Percentiles rank a stretch among this genome's conserved stretches.
phyloP scores from a whole-genome alignment of 2,329 filamentous ascomycete genomes.

The Aureobasidium musti region DNA sequence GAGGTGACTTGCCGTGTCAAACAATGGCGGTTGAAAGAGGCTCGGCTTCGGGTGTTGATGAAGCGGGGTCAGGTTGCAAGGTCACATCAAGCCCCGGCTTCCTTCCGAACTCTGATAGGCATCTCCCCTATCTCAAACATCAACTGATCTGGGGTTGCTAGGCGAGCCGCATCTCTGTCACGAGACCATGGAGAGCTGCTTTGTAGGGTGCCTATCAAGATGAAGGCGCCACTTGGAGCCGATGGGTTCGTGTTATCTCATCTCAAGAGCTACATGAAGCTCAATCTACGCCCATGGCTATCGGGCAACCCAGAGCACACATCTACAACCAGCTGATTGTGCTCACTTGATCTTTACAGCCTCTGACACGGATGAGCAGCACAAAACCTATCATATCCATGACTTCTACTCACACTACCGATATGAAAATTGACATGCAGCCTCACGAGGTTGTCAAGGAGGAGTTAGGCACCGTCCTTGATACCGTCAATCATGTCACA shows the following conservation, averaged over 20 bases:
- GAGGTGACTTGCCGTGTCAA: too few species aligned
- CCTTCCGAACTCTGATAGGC: neutral
- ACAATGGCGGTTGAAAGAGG: too few species aligned
- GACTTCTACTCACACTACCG: neutral
- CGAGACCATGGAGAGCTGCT: neutral
- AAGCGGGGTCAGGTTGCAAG: neutral
- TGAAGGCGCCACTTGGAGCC: too few species aligned
- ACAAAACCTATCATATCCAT: too few species aligned
- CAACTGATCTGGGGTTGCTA: neutral
- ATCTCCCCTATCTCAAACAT: neutral
- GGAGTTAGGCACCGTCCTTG: neutral
- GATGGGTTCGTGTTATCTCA: neutral
- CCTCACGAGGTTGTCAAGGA: neutral
- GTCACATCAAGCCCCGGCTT: neutral
- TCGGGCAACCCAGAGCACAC: neutral
- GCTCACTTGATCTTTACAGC: neutral
- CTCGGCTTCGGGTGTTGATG: neutral
- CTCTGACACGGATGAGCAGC: neutral
- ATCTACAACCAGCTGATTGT: neutral
- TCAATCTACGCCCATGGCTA: neutral
- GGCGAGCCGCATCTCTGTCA: neutral
- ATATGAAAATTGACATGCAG: neutral
- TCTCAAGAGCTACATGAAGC: neutral
- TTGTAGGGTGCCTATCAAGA: neutral
- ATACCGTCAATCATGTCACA: neutral